These are phyloP conservation scores for Podospora tetraspora DNA, from an alignment of 495 filamentous ascomycete genomes.

Conservation along the genomic window DNA sequence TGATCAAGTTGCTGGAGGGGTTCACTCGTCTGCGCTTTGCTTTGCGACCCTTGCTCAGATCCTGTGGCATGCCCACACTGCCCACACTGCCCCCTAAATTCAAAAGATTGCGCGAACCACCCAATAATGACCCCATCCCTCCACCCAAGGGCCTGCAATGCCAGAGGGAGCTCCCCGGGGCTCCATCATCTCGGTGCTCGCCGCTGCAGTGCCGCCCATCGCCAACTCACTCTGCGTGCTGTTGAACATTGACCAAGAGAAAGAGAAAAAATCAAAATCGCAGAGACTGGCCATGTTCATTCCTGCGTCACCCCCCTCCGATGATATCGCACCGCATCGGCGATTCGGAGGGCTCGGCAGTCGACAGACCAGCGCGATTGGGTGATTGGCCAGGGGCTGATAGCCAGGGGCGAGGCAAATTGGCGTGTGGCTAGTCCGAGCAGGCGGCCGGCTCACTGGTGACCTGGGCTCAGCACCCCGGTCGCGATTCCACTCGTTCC, in stretches of 20 bases:
- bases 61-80: not conserved
- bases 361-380: not conserved
- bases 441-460: not conserved
- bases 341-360: not conserved
- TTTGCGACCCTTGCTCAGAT: not conserved
- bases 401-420: not conserved
- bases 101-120: not conserved
- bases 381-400: not conserved
- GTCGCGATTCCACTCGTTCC: not conserved
- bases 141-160: not conserved
- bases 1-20: no score
- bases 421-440: not conserved
- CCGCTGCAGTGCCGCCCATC: no score
- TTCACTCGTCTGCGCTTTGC: not conserved
- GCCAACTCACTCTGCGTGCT: no score
- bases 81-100: not conserved
- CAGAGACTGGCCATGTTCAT: no score
- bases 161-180: no score
- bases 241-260: not conserved
- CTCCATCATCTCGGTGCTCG: not conserved
- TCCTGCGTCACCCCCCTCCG: no score
- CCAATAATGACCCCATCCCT: not conserved
- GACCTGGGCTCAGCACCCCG: not conserved
- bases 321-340: not conserved
- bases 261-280: not conserved